These are phyloP conservation scores for Pichia sp. DNA, from an alignment of 1,139 yeast genomes.

Conservation along the genomic window DNA sequence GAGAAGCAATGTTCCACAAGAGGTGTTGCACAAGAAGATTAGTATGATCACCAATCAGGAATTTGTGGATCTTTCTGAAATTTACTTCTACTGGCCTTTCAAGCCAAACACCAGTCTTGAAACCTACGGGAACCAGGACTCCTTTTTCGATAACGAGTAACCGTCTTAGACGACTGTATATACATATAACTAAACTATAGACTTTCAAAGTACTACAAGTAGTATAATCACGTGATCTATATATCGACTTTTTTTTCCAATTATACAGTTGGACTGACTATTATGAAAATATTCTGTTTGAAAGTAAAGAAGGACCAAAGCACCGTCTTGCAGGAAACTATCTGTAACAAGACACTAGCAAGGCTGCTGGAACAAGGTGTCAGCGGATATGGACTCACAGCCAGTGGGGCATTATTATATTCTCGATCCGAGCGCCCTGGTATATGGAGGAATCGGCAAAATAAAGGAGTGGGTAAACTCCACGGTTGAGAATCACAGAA, in stretches of 20 bases:
- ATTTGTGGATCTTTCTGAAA: constrained; percentile 44
- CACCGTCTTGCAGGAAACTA: no score
- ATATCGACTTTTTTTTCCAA: no score
- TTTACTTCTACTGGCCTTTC: constrained; percentile 78
- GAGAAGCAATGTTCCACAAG: constrained; percentile 37
- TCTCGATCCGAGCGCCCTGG: constrained; percentile 55
- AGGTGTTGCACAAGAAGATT: constrained; percentile 43
- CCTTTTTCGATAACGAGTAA: constrained; percentile 12
- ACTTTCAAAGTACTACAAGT: no score
- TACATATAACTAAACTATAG: no score
- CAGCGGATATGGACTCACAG: background rate
- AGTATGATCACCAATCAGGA: constrained; percentile 51
- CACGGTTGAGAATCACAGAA: constrained; percentile 4
- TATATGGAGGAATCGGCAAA: constrained; percentile 53
- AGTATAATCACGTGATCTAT: no score
- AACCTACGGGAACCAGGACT: constrained; percentile 36
- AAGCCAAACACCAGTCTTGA: constrained; percentile 54
- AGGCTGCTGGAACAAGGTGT: background rate
- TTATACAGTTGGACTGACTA: no score
- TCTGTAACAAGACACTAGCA: background rate
- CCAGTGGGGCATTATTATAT: constrained; percentile 35
- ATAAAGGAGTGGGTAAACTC: constrained; percentile 52
- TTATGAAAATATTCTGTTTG: no score
- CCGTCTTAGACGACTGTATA: background rate
- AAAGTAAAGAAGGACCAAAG: no score